Percentiles rank a stretch among this genome's conserved stretches.
Evolutionary conservation across 768 basidiomycete species (phyloP).

Genomic region (Kockovaella imperatae): DNA sequence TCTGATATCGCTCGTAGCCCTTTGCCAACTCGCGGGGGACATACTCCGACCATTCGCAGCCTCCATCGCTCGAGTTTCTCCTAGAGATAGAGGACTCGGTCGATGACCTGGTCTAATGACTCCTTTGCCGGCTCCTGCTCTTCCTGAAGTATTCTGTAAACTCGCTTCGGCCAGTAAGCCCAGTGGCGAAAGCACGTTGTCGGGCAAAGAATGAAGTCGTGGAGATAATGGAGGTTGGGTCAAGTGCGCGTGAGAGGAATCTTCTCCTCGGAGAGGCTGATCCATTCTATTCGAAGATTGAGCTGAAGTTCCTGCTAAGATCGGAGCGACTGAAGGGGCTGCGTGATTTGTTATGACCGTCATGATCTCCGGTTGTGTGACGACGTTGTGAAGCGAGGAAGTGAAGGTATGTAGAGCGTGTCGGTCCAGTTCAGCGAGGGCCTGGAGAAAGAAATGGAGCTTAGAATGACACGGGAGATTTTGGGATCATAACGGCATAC

Average conservation of each 20-base stretch:
- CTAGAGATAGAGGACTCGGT: conserved; percentile 19
- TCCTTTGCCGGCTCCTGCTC: conserved; percentile 2
- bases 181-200: conserved; percentile 84
- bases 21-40: conserved; percentile 14
- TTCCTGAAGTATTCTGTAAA: conserved; percentile 40
- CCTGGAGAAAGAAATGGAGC: conserved; percentile 7
- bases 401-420: conserved; percentile 34
- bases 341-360: conserved; percentile 36
- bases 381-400: conserved; percentile 22
- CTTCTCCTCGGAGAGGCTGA: conserved; percentile 21
- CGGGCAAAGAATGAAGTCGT: conserved; percentile 80
- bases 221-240: conserved; percentile 55
- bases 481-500: neutral
- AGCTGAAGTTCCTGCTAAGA: conserved; percentile 27
- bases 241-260: conserved; percentile 13
- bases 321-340: conserved; percentile 27
- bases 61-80: conserved; percentile 2
- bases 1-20: conserved; percentile 32
- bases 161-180: conserved; percentile 88
- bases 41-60: conserved; percentile 10
- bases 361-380: conserved; percentile 31
- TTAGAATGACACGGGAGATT: neutral
- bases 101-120: conserved; percentile 14
- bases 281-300: too few relatives aligned
- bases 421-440: conserved; percentile 33